Evolutionary conservation across 768 basidiomycete species (phyloP), one percentile per base, ranked within the genome.

Genomic region (Auriscalpium microsporum): DNA sequence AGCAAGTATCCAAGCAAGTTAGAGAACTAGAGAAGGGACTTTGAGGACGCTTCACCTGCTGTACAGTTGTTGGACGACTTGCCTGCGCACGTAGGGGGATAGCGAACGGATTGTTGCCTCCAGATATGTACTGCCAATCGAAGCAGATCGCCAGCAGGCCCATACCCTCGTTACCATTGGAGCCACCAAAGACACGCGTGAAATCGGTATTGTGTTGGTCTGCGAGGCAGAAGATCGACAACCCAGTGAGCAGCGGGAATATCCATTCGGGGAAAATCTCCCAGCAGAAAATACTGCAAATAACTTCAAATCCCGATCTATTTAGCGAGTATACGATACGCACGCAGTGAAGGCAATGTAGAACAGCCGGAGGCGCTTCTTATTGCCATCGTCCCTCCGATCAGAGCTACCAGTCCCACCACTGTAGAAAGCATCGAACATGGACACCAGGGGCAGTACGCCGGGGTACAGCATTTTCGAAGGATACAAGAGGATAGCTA

Each of bases 1-100:
- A 82, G 62, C 14, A 76, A 64, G 11, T 75, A 75, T 1, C 81
- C 82, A 19, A 75, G 64, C 50, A 80, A 75, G 17, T 71, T 63
- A 1, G 79, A 81, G 37, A 81, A 48, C 65, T 80, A 45, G 28
- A 19, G 13, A 40, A 23, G 1, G 10, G 7, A n/a, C 23, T 9
- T 13, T 58, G 1, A 52, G 48, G 1, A 8, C 11, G 6, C 6
- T 23, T 8, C 2, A 14, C 33, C 11, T 17, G 44, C 23, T 10
- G 8, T 6, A 48, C 9, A n/a, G 5, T 1, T 21, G 35, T 9
- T 23, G 6, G 21, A n/a, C 10, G 17, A 10, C 14, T 10, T 44
- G 65, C 62, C 56, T 69, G 81, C 3, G 80, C 77, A 7, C 75
- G 73, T 10, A 84, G 65, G 1, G 83, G 82, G 28, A 81, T 81